A percentile compares a stretch with the other conserved stretches of the same genome.
Evolutionary conservation across 2,329 filamentous ascomycete genomes (phyloP).

Genomic region (Metarhizium brunneum): DNA sequence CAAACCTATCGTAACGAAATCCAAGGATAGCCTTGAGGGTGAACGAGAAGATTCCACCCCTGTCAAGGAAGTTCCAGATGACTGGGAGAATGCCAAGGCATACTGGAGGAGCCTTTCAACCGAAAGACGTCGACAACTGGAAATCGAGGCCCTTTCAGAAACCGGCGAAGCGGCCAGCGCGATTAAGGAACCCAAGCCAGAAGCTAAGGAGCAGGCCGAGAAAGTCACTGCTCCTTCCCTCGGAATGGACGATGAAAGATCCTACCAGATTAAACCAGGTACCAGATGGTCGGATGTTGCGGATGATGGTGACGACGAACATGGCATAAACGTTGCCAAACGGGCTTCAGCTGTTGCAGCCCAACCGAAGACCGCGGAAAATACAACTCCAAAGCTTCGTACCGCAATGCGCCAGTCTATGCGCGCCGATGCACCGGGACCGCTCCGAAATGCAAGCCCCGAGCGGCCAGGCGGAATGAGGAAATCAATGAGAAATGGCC

Average conservation of each 20-base stretch:
- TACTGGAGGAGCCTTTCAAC: slow-evolving; percentile 61
- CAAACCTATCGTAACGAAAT: neutral
- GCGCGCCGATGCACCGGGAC: slow-evolving; percentile 23
- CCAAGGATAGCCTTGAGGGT: neutral
- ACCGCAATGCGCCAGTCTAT: slow-evolving; percentile 42
- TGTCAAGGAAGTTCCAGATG: slow-evolving; percentile 21
- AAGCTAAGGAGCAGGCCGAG: slow-evolving; percentile 28
- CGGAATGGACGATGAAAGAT: slow-evolving; percentile 13
- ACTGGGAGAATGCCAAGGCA: slow-evolving; percentile 60
- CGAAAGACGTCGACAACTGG: slow-evolving; percentile 53
- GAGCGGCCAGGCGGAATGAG: slow-evolving; percentile 19
- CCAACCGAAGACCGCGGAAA: neutral
- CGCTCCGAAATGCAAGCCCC: slow-evolving; percentile 6
- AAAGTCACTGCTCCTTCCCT: slow-evolving; percentile 2
- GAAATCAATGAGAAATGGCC: slow-evolving; percentile 20
- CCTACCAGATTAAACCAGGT: slow-evolving; percentile 31
- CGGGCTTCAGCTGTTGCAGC: neutral
- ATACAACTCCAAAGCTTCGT: slow-evolving; percentile 26
- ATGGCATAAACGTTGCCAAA: neutral
- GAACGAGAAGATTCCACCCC: neutral
- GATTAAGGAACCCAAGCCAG: slow-evolving; percentile 15
- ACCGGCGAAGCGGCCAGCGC: slow-evolving; percentile 35
- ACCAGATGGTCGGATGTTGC: slow-evolving; percentile 18
- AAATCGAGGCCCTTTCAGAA: slow-evolving; percentile 46
- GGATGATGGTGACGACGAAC: slow-evolving; percentile 1